Base-by-base conservation (phyloP, 805 yeast species). In the Isabelozyma pseudorhagii region DNA sequence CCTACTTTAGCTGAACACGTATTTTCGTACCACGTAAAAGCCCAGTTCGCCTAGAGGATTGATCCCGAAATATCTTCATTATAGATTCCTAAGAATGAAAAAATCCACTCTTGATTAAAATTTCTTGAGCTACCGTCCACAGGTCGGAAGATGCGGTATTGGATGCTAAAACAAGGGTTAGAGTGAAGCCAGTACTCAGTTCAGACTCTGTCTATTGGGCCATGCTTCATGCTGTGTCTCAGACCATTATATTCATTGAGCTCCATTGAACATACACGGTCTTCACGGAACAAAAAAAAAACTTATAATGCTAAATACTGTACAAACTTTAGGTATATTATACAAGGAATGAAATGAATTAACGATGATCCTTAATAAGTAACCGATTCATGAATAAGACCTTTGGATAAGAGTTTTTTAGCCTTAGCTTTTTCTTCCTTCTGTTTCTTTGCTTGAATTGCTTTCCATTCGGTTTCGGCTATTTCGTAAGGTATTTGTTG, bases 401-500 rank as follows among this genome's bases (percentile, higher is more conserved):
- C 89, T 54, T 72, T 72, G 48, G 75, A 70, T 51, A 81, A 79
- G 58, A 79, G 72, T 49, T 64, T 66, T 63, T 79, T 80, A 11
- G 80, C 66, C 58, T 74, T 81, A 43, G 58, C 60, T 49, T 73
- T 74, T 56, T 81, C 82, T 15, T 62, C 60, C 47, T 66, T 66
- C 38, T 72, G 69, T 47, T 71, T 69, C 21, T 60, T 59, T 36
- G 52, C 57, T 38, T 71, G 74, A 28, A 51, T 54, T 7, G 49
- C 51, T 50, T 66, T 64, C 54, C 67, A 66, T 50, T 74, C 75
- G 31, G 62, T 58, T 58, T 81, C 82, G 1, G 94, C 96, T 43
- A 75, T 79, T 38, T 72, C 74, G 63, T 81, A 91, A 34, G 81
- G 81, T 18, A 89, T 75, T 62, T 80, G 82, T 53, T 78, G 72